Percentiles rank a stretch among this genome's conserved stretches.
Conservation (phyloP, 768 basidiomycete species). For the Kwoniella mangroviensis region DNA sequence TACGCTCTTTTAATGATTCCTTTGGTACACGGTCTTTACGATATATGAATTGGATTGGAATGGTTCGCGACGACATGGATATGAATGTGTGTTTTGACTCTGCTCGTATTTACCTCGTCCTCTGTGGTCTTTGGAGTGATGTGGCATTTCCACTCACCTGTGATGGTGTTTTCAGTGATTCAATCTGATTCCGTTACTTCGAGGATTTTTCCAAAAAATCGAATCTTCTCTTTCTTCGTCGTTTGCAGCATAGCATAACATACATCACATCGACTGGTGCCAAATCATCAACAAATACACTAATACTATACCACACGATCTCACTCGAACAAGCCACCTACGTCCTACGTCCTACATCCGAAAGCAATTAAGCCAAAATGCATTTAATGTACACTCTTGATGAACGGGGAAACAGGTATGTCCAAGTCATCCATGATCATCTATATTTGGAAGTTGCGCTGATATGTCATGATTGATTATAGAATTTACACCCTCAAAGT, state of each 20-base stretch:
- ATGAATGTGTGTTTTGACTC: background rate
- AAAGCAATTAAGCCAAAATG: slow-evolving; percentile 63
- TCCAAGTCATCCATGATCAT: slow-evolving; percentile 56
- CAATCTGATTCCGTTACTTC: slow-evolving; percentile 13
- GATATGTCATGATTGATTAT: background rate
- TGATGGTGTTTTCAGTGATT: background rate
- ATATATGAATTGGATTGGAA: background rate
- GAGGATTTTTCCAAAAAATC: slow-evolving; percentile 2
- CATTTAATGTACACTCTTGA: slow-evolving; percentile 84
- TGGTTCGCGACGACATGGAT: background rate
- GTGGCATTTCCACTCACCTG: background rate
- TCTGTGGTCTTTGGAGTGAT: background rate
- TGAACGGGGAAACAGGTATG: slow-evolving; percentile 55
- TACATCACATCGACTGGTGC: background rate
- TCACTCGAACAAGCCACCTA: too few relatives aligned
- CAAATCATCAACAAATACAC: background rate
- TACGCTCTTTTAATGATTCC: slow-evolving; percentile 10
- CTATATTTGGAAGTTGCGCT: background rate
- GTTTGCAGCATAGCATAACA: too few relatives aligned
- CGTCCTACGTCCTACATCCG: background rate
- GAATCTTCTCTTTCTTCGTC: background rate
- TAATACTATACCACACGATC: background rate
- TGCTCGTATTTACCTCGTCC: too few relatives aligned
- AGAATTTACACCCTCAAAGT: slow-evolving; percentile 94
- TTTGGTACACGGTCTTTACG: slow-evolving; percentile 4